Conservation (phyloP, 352 stramenopile species). For the Pythium folliculosum region DNA sequence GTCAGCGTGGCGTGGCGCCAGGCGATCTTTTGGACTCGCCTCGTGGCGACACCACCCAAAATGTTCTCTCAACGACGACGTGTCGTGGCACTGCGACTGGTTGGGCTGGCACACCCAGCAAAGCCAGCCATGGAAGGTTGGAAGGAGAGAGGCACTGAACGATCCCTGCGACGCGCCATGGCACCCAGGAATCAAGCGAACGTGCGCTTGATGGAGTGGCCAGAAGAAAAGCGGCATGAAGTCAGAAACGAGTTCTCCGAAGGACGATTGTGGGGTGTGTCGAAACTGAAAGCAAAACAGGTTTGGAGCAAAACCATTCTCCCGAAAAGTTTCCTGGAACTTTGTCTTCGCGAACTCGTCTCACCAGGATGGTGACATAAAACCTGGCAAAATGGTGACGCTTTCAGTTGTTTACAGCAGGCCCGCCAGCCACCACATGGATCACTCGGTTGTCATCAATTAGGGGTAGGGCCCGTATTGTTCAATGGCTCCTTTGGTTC, state of each 20-base stretch:
- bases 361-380: conserved; percentile 7
- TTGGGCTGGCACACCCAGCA: too few species aligned
- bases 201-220: not conserved
- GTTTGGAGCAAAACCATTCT: too few species aligned
- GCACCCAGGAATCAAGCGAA: too few species aligned
- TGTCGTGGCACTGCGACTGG: too few species aligned
- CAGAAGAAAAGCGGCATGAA: not conserved
- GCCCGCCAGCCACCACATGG: too few species aligned
- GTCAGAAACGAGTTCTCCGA: not conserved
- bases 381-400: not conserved
- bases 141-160: too few species aligned
- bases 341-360: not conserved
- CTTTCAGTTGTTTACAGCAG: not conserved
- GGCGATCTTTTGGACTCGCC: not conserved
- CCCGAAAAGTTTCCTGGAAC: not conserved
- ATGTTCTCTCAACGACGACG: not conserved
- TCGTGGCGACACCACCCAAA: not conserved
- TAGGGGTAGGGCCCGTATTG: not conserved
- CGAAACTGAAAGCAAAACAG: too few species aligned
- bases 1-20: not conserved
- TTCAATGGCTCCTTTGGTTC: not conserved
- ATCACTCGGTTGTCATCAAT: not conserved
- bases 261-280: not conserved
- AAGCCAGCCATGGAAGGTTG: too few species aligned
- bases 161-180: too few species aligned